Evolutionary conservation across 169 alveolate species (phyloP), one percentile per base, ranked within the genome.

Genomic region (Hepatocystis sp.): DNA sequence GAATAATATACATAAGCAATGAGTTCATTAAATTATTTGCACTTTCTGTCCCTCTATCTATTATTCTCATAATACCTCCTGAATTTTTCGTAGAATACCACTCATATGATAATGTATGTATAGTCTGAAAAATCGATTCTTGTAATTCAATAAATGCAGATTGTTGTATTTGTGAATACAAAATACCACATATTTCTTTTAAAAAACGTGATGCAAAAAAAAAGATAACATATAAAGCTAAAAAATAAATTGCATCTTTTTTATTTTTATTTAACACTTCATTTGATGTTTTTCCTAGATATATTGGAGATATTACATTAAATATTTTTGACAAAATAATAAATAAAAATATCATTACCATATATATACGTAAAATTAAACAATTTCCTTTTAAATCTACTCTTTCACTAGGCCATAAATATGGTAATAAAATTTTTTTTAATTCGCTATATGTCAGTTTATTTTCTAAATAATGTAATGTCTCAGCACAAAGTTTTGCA

Each of bases 21-120:
- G 88, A 76, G 10, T 47, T 76, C 88, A 76, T 76, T 28, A 76
- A 58, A 36, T 52, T 58, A 11, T 58, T 76, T 1, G 88, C 65
- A 76, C 88, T 76, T 47, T 76, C 88, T 0, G 88, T 76, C 0
- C 88, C 88, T 56, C 88, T 44, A 46, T 76, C 88, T 19, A 76
- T 76, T 17, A 58, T 76, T 13, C 88, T 44, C 88, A 76, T 76
- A 0, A 76, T 76, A 17, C 88, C 88, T 19, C 88, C 88, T 0
- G 78, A 17, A 13, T 76, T 76, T 63, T 76, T 76, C 11, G 47
- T 76, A 0, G 88, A 76, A 46, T 34, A 76, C 88, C 88, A 76
- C 46, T 76, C 88, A 52, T 76, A 76, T 0, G 88, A 76, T 15
- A 76, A 58, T 10, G 56, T 58, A 39, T 76, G 88, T 30, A 76